Base-by-base conservation (phyloP, 495 filamentous ascomycete species). In the Bacidia rubella region DNA sequence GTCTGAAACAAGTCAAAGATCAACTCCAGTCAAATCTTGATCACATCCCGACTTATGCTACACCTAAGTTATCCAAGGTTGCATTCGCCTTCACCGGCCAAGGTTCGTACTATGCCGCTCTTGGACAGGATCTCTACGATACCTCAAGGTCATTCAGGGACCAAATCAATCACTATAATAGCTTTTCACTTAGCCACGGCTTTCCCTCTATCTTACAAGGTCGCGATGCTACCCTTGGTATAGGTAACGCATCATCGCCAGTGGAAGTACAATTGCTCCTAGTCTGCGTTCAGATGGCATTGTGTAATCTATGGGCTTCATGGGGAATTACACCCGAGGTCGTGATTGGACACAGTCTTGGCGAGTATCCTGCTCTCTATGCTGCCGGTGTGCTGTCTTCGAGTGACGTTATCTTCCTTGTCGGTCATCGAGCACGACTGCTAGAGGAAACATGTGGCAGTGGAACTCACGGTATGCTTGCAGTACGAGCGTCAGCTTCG, bases 311-410 rank as follows among this genome's bases (percentile, higher is more conserved):
- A 47, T 86, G 82, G 82, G 60, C 52, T 21, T 80, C 80, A 2
- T 86, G 81, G 77, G 82, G 81, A 43, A 70, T 88, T 57, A 73
- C 66, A 26, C 84, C 84, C 12, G 70, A 69, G 54, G 79, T 73
- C 24, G 83, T 87, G 3, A 66, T 87, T 43, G 85, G 85, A 47
- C 85, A 89, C 68, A 86, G 83, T 61, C 51, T 74, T 17, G 85
- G 85, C 48, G 85, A 89, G 66, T 87, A 87, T 64, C 82, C 84
- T 27, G 85, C 85, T 25, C 71, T 88, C 3, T 71, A 85, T 55
- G 74, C 79, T 32, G 76, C 84, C 41, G 85, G 82, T 45, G 81
- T 88, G 15, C 67, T 88, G 12, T 81, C 78, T 10, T 78, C 75
- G 24, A 76, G 74, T 57, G 84, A 87, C 57, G 76, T 79, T 47